Conservation (phyloP, 805 yeast species). For the Maudiozyma serrabonitensis region DNA sequence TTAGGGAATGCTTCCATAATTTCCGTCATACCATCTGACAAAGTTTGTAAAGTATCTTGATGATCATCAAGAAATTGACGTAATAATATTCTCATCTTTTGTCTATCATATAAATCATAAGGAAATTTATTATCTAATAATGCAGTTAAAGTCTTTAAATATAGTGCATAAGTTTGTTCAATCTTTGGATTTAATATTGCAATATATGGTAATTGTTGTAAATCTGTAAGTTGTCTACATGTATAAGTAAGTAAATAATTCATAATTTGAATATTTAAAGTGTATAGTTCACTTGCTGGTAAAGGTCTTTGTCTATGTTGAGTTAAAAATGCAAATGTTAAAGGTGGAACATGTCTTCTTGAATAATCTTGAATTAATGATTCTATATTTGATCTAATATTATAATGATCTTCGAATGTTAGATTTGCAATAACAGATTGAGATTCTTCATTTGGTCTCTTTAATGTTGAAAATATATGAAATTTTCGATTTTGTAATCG, state of each 20-base stretch:
- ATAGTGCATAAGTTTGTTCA: conserved; percentile 63
- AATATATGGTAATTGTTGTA: conserved; percentile 71
- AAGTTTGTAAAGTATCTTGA: conserved; percentile 69
- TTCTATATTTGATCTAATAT: conserved; percentile 49
- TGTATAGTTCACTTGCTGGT: conserved; percentile 24
- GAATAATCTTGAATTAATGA: conserved; percentile 50
- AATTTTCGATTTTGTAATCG: too few relatives aligned
- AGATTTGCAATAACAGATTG: conserved; percentile 9
- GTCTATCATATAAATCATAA: conserved; percentile 44
- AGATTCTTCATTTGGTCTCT: too few relatives aligned
- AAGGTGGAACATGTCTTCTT: conserved; percentile 40
- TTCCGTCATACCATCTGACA: conserved; percentile 77
- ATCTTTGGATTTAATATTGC: conserved; percentile 82
- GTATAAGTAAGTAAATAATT: conserved; percentile 49
- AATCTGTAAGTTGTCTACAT: conserved; percentile 60
- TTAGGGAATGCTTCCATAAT: conserved; percentile 31
- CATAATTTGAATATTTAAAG: conserved; percentile 46
- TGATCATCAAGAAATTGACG: conserved; percentile 60
- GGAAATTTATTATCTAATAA: conserved; percentile 37
- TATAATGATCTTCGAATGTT: conserved; percentile 42
- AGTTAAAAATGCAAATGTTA: conserved; percentile 43
- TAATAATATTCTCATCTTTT: conserved; percentile 42
- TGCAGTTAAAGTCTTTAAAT: conserved; percentile 57
- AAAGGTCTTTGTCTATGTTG: conserved; percentile 27
- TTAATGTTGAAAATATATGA: too few relatives aligned